phyloP scores from a whole-genome alignment of 257 asterid species.

The Handroanthus guayacan region DNA sequence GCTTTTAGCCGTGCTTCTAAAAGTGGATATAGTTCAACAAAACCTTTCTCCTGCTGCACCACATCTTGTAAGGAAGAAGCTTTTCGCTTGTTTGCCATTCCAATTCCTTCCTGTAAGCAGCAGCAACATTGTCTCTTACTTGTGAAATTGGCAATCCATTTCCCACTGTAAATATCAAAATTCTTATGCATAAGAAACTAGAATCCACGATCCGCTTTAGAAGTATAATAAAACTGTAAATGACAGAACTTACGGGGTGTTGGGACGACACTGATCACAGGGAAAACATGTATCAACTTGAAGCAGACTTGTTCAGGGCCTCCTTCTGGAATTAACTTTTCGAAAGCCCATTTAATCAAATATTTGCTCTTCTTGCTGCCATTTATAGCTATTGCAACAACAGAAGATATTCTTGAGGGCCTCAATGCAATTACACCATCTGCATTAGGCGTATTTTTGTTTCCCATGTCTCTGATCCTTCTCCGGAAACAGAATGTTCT shows the following conservation, averaged over 20 bases:
- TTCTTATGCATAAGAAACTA: neutral
- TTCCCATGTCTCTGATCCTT: neutral
- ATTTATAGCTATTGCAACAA: slow-evolving; percentile 33
- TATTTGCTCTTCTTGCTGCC: slow-evolving; percentile 34
- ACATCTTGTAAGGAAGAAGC: slow-evolving; percentile 36
- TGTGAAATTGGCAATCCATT: slow-evolving; percentile 38
- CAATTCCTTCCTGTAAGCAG: slow-evolving; percentile 41
- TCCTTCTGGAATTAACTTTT: slow-evolving; percentile 24
- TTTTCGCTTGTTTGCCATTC: slow-evolving; percentile 36
- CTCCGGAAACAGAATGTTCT: neutral
- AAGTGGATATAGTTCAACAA: neutral
- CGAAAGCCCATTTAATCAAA: slow-evolving; percentile 31
- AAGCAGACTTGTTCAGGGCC: slow-evolving; percentile 31
- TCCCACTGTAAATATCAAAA: slow-evolving; percentile 36
- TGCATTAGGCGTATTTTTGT: neutral
- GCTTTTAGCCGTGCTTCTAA: neutral
- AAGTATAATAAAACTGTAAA: neutral
- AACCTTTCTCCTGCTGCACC: slow-evolving; percentile 36
- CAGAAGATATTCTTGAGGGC: slow-evolving; percentile 18
- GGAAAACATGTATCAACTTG: slow-evolving; percentile 37
- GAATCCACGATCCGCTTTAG: too few relatives aligned
- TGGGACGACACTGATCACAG: slow-evolving; percentile 26
- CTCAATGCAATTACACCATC: slow-evolving; percentile 2
- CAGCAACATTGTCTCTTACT: slow-evolving; percentile 41
- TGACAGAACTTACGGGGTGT: slow-evolving; percentile 19